These are phyloP conservation scores for Ambrosia artemisiifolia DNA, from an alignment of 129 eudicot species.

Conservation along the genomic window DNA sequence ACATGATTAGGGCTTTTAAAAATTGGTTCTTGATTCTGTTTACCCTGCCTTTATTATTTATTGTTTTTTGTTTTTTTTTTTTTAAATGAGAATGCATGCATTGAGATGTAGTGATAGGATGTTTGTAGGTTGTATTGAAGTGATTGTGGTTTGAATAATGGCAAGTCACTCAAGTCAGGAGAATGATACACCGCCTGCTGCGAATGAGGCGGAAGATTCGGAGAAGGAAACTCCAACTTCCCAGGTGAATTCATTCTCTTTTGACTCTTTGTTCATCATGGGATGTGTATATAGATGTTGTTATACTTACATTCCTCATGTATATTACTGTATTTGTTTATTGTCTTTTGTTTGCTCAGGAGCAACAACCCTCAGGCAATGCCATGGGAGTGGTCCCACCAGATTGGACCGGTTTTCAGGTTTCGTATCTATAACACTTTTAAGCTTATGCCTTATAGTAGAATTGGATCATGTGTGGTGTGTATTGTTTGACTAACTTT, in stretches of 20 bases:
- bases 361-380: constrained; percentile 55
- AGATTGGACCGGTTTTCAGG: constrained; percentile 90
- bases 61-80: no score
- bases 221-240: constrained; percentile 61
- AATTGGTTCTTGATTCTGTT: constrained; percentile 3
- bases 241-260: constrained; percentile 31
- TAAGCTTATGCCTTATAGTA: not conserved
- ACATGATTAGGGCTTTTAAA: not conserved
- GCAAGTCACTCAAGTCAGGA: constrained; percentile 87
- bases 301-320: constrained; percentile 4
- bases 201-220: constrained; percentile 59
- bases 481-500: constrained; percentile 14
- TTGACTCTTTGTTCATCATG: not conserved
- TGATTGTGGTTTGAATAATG: constrained; percentile 50
- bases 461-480: constrained; percentile 6
- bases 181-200: constrained; percentile 49
- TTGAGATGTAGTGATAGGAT: constrained; percentile 36
- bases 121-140: constrained; percentile 39
- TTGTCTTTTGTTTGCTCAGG: constrained; percentile 32
- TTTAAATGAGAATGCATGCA: not conserved
- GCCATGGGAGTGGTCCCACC: constrained; percentile 50
- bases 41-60: not conserved
- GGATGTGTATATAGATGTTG: not conserved
- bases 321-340: constrained; percentile 2
- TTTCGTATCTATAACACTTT: constrained; percentile 14